These are phyloP conservation scores for Trichoderma sp. DNA, from an alignment of 2,329 filamentous ascomycete species.

Conservation along the genomic window DNA sequence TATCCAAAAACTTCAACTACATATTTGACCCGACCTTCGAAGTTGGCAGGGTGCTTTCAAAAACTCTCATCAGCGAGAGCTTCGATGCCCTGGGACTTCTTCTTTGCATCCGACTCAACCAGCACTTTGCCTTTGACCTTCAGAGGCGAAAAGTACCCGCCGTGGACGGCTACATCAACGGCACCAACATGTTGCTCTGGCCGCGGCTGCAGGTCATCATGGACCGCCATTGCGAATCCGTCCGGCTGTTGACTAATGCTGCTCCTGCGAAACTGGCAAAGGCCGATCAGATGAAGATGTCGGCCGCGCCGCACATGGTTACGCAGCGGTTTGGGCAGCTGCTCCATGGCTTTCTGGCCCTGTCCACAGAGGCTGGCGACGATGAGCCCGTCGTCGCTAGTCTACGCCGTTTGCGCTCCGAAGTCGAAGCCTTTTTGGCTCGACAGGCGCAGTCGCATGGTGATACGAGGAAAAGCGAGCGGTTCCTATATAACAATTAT, in stretches of 20 bases:
- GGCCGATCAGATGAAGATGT: constrained; percentile 57
- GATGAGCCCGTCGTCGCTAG: constrained; percentile 89
- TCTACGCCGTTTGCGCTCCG: constrained; percentile 69
- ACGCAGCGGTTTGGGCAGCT: constrained; percentile 97
- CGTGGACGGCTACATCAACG: constrained; percentile 89
- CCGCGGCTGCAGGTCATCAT: constrained; percentile 92
- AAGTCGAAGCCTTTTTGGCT: constrained; percentile 79
- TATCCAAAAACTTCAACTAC: constrained; percentile 79
- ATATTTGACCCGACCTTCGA: constrained; percentile 88
- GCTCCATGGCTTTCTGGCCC: constrained; percentile 74
- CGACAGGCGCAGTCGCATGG: constrained; percentile 73
- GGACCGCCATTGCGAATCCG: constrained; percentile 86
- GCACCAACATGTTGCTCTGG: constrained; percentile 93
- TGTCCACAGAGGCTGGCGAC: constrained; percentile 88
- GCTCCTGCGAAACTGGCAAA: constrained; percentile 40
- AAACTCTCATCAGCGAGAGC: constrained; percentile 69
- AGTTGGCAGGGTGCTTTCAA: constrained; percentile 76
- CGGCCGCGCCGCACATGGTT: constrained; percentile 81
- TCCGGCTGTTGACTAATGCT: constrained; percentile 63
- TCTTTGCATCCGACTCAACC: constrained; percentile 88
- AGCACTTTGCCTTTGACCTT: constrained; percentile 89
- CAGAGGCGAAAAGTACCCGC: constrained; percentile 88
- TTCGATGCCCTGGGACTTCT: constrained; percentile 84
- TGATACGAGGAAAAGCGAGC: constrained; percentile 75
- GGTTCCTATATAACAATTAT: constrained; percentile 96